phyloP scores from a whole-genome alignment of 192 early-diverging fungal species.

The Mortierella alpina region DNA sequence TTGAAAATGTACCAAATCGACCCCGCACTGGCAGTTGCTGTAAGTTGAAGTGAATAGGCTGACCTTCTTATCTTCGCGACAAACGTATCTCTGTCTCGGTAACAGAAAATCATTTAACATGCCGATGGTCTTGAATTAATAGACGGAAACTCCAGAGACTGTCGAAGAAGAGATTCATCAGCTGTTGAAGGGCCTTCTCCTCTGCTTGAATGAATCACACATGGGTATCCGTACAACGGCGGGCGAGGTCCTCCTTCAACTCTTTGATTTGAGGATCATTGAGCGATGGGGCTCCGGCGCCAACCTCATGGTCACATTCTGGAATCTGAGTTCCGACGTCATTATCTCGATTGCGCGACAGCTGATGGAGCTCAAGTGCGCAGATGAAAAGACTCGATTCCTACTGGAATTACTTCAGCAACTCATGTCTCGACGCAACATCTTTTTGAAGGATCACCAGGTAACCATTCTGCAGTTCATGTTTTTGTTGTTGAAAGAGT shows the following conservation, averaged over 20 bases:
- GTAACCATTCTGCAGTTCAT: slow-evolving; percentile 14
- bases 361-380: slow-evolving; percentile 78
- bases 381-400: slow-evolving; percentile 72
- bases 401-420: slow-evolving; percentile 75
- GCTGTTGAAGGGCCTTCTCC: slow-evolving; percentile 78
- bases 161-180: slow-evolving; percentile 79
- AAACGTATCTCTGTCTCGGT: neutral
- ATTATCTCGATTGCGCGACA: slow-evolving; percentile 78
- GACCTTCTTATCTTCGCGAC: neutral
- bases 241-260: slow-evolving; percentile 75
- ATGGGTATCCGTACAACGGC: slow-evolving; percentile 77
- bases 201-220: slow-evolving; percentile 80
- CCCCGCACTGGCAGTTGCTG: slow-evolving; percentile 79
- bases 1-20: slow-evolving; percentile 80
- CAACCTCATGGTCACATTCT: slow-evolving; percentile 78
- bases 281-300: slow-evolving; percentile 84
- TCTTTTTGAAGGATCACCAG: slow-evolving; percentile 65
- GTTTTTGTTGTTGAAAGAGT: too few species aligned
- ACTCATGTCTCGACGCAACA: slow-evolving; percentile 71
- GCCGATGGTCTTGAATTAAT: slow-evolving; percentile 9
- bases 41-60: slow-evolving; percentile 51
- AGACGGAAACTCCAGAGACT: slow-evolving; percentile 72
- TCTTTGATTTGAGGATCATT: slow-evolving; percentile 79
- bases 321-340: slow-evolving; percentile 77
- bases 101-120: neutral